phyloP scores from a whole-genome alignment of 352 stramenopile species.

The Aphanomyces invadans region DNA sequence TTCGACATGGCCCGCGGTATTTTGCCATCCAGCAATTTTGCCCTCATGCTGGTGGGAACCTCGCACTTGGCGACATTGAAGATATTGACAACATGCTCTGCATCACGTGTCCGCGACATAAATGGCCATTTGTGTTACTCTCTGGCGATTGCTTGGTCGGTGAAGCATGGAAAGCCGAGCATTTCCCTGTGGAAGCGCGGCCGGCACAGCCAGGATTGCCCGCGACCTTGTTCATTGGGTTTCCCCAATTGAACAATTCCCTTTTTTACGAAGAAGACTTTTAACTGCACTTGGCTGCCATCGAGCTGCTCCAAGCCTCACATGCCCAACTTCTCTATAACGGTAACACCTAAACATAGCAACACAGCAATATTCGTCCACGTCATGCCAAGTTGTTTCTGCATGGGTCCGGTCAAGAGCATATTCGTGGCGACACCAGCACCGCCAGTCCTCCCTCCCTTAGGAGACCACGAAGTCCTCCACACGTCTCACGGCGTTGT shows the following conservation, averaged over 20 bases:
- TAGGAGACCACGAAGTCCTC: background rate
- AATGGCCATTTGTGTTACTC: constrained; percentile 74
- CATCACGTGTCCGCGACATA: constrained; percentile 68
- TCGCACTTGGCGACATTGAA: constrained; percentile 83
- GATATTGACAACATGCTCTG: constrained; percentile 63
- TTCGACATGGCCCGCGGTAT: constrained; percentile 55
- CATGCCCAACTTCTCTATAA: no score
- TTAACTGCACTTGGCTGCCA: no score
- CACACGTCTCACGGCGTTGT: background rate
- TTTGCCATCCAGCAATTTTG: constrained; percentile 74
- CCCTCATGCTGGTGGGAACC: constrained; percentile 66
- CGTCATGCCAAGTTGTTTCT: no score
- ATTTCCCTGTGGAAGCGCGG: constrained; percentile 53
- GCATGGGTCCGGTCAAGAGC: constrained; percentile 10
- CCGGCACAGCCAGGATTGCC: constrained; percentile 34
- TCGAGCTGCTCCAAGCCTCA: no score
- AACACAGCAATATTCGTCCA: background rate
- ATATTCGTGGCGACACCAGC: background rate
- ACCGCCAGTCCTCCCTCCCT: background rate
- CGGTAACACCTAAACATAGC: constrained; percentile 13
- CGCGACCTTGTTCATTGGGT: constrained; percentile 60
- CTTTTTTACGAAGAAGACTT: constrained; percentile 76
- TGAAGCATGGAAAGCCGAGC: constrained; percentile 41
- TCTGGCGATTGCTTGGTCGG: constrained; percentile 60
- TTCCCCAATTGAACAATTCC: constrained; percentile 40